A percentile compares a stretch with the other conserved stretches of the same genome.
phyloP scores from a whole-genome alignment of 2,329 filamentous ascomycete genomes.

The Alternaria conjuncta region DNA sequence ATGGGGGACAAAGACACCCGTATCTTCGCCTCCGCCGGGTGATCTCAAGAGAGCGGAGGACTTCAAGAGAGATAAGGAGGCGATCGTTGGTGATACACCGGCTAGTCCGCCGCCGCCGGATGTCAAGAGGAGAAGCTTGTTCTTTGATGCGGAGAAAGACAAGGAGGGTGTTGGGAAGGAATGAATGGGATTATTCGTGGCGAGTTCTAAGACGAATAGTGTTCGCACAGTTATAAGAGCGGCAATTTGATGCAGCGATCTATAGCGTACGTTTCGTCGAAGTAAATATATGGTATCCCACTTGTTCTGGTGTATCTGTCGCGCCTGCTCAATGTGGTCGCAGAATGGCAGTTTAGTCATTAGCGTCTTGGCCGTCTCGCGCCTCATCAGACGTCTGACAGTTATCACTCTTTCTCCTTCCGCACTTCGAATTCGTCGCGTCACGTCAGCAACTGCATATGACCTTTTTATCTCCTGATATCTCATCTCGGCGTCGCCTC shows the following conservation, averaged over 20 bases:
- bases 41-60: slow-evolving; percentile 39
- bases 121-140: slow-evolving; percentile 19
- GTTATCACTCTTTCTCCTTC: not conserved
- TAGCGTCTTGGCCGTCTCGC: not conserved
- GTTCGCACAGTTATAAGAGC: not conserved
- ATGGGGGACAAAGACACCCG: slow-evolving; percentile 37
- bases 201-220: not conserved
- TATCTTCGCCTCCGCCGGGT: slow-evolving; percentile 27
- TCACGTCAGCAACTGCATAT: too few species aligned
- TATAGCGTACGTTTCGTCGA: not conserved
- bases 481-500: too few species aligned
- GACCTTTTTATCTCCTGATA: too few species aligned
- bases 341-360: not conserved
- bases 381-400: not conserved
- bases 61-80: slow-evolving; percentile 30
- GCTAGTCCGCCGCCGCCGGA: not conserved
- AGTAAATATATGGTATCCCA: not conserved
- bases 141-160: slow-evolving; percentile 28
- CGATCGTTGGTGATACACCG: slow-evolving; percentile 4
- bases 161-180: not conserved
- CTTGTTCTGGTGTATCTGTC: not conserved
- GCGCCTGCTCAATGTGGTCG: not conserved
- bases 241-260: not conserved
- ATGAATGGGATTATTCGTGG: not conserved
- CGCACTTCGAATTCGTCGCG: not conserved